Percentiles rank a stretch among this genome's conserved stretches.
phyloP scores from a whole-genome alignment of 495 filamentous ascomycete species.

The Elaphomyces granulatus region DNA sequence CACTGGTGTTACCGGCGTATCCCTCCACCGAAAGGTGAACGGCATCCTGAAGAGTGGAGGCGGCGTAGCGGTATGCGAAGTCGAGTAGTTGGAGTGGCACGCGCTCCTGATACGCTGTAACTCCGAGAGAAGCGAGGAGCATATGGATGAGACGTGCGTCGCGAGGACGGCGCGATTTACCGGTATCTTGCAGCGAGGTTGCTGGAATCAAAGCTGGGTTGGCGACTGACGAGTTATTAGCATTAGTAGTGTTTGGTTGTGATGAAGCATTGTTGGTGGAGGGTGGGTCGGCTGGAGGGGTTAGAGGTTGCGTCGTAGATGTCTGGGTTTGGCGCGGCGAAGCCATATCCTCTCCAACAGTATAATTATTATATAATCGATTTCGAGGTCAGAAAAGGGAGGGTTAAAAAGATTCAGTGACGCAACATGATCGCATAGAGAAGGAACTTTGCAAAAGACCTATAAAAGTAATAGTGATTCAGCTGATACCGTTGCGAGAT shows the following conservation, averaged over 20 bases:
- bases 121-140: conserved; percentile 73
- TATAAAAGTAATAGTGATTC: too few species aligned
- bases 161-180: conserved; percentile 61
- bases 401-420: too few species aligned
- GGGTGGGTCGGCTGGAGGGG: conserved; percentile 30
- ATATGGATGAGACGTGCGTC: conserved; percentile 87
- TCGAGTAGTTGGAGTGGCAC: conserved; percentile 91
- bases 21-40: conserved; percentile 40
- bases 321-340: conserved; percentile 27
- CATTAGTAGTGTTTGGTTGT: conserved; percentile 8
- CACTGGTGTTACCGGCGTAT: conserved; percentile 24
- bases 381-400: too few species aligned
- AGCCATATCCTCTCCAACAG: too few species aligned
- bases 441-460: too few species aligned
- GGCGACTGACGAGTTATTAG: conserved; percentile 9
- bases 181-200: conserved; percentile 44
- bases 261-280: conserved; percentile 11
- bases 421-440: too few species aligned
- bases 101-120: conserved; percentile 81
- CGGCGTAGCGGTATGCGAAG: conserved; percentile 80
- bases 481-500: too few species aligned
- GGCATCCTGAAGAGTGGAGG: conserved; percentile 34
- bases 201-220: conserved; percentile 31
- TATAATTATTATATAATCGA: too few species aligned
- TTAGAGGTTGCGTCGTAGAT: conserved; percentile 28